Conservation (phyloP, 2,329 filamentous ascomycete species). For the Pseudocercospora musae region DNA sequence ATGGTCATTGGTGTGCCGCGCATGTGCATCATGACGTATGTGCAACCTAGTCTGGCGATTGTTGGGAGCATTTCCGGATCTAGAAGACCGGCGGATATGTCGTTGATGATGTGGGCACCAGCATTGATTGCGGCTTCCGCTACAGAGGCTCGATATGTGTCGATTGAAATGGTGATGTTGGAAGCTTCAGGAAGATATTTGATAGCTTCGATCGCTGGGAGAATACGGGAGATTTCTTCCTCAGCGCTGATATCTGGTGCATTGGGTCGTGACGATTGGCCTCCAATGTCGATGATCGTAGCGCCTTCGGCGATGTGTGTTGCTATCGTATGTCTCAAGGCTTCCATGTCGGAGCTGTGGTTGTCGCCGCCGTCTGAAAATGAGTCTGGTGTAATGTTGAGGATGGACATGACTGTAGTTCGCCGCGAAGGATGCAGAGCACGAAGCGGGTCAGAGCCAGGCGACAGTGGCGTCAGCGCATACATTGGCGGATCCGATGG, state of each 20-base stretch:
- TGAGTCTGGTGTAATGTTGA: conserved; percentile 93
- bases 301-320: conserved; percentile 66
- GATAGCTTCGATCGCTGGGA: conserved; percentile 75
- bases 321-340: conserved; percentile 58
- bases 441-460: conserved; percentile 53
- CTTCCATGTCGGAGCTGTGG: conserved; percentile 43
- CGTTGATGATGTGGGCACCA: conserved; percentile 91
- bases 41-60: conserved; percentile 72
- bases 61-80: conserved; percentile 80
- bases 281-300: conserved; percentile 86
- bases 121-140: conserved; percentile 71
- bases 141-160: conserved; percentile 86
- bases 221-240: conserved; percentile 73
- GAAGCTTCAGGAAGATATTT: conserved; percentile 61
- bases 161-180: conserved; percentile 74
- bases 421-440: conserved; percentile 54
- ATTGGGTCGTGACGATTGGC: conserved; percentile 84
- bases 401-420: conserved; percentile 86
- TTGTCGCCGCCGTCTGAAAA: conserved; percentile 87
- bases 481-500: conserved; percentile 35
- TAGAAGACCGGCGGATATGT: conserved; percentile 78
- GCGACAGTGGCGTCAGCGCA: conserved; percentile 39
- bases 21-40: conserved; percentile 89
- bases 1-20: conserved; percentile 82
- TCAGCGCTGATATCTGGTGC: conserved; percentile 64